Conservation (phyloP, 2,329 filamentous ascomycete genomes). For the Colletotrichum godetiae region DNA sequence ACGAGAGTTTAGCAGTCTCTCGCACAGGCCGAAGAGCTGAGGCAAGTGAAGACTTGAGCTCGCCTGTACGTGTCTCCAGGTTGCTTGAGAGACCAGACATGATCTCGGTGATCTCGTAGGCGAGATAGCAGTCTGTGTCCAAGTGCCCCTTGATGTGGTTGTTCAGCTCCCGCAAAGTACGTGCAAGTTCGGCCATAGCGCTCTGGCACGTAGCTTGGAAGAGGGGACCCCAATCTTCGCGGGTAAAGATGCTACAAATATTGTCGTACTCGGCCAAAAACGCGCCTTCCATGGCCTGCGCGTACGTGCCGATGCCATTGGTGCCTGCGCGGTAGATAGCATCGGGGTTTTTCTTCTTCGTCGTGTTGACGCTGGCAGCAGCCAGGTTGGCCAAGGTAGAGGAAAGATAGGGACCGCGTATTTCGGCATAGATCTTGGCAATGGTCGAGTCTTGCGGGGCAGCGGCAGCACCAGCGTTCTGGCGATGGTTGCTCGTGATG, state of each 20-base stretch:
- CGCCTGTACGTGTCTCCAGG: conserved; percentile 84
- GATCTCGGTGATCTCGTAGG: conserved; percentile 95
- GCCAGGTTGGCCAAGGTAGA: conserved; percentile 86
- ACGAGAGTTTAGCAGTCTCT: conserved; percentile 89
- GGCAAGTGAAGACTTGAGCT: conserved; percentile 84
- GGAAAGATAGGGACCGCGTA: conserved; percentile 88
- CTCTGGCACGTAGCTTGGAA: conserved; percentile 83
- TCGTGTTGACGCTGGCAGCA: conserved; percentile 84
- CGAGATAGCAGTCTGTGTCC: conserved; percentile 91
- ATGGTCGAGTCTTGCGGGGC: conserved; percentile 72
- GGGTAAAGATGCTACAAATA: conserved; percentile 85
- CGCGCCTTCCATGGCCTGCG: conserved; percentile 86
- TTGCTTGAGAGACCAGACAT: conserved; percentile 83
- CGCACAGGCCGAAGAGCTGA: conserved; percentile 90
- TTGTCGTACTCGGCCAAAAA: conserved; percentile 92
- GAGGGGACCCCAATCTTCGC: conserved; percentile 85
- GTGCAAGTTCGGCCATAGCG: conserved; percentile 83
- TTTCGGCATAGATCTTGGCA: conserved; percentile 86
- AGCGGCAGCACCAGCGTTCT: conserved; percentile 49
- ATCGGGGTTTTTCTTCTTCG: conserved; percentile 83
- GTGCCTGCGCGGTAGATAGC: conserved; percentile 89
- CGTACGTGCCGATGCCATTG: conserved; percentile 92
- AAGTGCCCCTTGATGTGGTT: conserved; percentile 88
- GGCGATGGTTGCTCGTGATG: conserved; percentile 71
- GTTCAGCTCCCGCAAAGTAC: conserved; percentile 90